These are phyloP conservation scores for Alternaria sp. DNA, from an alignment of 2,329 filamentous ascomycete genomes.

Conservation along the genomic window DNA sequence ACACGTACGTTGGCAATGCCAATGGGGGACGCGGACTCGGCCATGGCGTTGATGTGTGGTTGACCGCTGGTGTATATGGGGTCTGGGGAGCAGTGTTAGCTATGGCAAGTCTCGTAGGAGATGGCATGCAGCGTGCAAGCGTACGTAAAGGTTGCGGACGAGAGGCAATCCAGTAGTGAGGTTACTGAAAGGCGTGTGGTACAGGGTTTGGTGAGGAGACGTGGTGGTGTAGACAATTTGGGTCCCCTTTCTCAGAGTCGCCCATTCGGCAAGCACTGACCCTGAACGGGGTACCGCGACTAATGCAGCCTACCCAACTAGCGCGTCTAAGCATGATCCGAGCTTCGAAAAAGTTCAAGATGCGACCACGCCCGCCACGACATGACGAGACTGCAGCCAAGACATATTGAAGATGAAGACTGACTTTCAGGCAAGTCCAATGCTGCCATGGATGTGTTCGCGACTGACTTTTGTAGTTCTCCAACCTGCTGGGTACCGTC, in stretches of 20 bases:
- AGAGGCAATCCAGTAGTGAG: slow-evolving; percentile 5
- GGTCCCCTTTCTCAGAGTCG: slow-evolving; percentile 50
- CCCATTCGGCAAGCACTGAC: slow-evolving; percentile 51
- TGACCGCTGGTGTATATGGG: slow-evolving; percentile 27
- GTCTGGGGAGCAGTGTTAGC: slow-evolving; percentile 35
- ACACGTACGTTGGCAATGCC: slow-evolving; percentile 76
- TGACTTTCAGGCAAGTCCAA: slow-evolving; percentile 83
- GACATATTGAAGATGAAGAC: slow-evolving; percentile 80
- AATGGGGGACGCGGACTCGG: slow-evolving; percentile 72
- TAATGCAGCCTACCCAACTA: slow-evolving; percentile 32
- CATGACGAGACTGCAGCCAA: slow-evolving; percentile 19
- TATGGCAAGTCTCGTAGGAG: not conserved
- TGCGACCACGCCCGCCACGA: slow-evolving; percentile 35
- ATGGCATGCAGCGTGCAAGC: not conserved
- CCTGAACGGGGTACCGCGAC: slow-evolving; percentile 48
- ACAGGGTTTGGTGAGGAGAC: slow-evolving; percentile 24
- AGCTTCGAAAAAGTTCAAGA: slow-evolving; percentile 47
- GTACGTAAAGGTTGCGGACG: slow-evolving; percentile 8
- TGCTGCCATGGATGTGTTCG: not conserved
- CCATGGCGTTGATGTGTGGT: slow-evolving; percentile 58
- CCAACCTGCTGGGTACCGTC: slow-evolving; percentile 96
- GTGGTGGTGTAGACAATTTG: slow-evolving; percentile 47
- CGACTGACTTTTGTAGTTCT: slow-evolving; percentile 74
- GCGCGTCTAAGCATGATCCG: slow-evolving; percentile 15
- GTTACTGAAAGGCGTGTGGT: slow-evolving; percentile 18